Conservation (phyloP, 257 asterid genomes). For the Penstemon newberryi region DNA sequence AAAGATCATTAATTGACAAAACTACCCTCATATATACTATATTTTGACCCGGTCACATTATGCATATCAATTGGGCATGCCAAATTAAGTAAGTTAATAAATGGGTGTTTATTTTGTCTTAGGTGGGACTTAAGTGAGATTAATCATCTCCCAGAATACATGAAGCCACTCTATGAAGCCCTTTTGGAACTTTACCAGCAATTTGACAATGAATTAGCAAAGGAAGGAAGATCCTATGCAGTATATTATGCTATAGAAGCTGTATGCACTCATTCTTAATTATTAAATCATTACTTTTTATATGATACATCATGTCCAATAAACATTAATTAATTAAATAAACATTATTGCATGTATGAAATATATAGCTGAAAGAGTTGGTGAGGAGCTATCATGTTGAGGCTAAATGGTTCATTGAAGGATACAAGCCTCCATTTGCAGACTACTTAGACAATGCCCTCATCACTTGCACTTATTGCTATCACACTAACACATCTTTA, state of each 20-base stretch:
- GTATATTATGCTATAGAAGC: not conserved
- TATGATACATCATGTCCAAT: not conserved
- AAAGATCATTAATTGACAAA: no score
- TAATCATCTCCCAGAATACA: slow-evolving; percentile 17
- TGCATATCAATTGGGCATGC: not conserved
- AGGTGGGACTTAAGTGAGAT: slow-evolving; percentile 17
- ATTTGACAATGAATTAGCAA: not conserved
- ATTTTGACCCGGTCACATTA: no score
- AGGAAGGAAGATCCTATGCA: slow-evolving; percentile 9
- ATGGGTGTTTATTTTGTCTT: not conserved
- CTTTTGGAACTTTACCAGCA: slow-evolving; percentile 1
- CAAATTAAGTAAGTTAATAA: not conserved
- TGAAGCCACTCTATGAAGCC: not conserved
- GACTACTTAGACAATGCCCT: slow-evolving; percentile 13
- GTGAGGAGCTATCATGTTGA: slow-evolving; percentile 25
- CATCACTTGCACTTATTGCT: slow-evolving; percentile 13
- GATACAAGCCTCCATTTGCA: slow-evolving; percentile 2
- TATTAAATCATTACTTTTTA: not conserved
- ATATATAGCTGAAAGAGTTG: slow-evolving; percentile 13
- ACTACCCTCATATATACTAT: not conserved
- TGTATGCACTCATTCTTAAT: not conserved
- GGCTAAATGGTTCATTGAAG: slow-evolving; percentile 23
- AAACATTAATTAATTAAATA: no score
- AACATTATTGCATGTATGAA: not conserved
- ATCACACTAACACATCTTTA: slow-evolving; percentile 6